Conservation (phyloP, 2,329 filamentous ascomycete species). For the Penicillium sp. region DNA sequence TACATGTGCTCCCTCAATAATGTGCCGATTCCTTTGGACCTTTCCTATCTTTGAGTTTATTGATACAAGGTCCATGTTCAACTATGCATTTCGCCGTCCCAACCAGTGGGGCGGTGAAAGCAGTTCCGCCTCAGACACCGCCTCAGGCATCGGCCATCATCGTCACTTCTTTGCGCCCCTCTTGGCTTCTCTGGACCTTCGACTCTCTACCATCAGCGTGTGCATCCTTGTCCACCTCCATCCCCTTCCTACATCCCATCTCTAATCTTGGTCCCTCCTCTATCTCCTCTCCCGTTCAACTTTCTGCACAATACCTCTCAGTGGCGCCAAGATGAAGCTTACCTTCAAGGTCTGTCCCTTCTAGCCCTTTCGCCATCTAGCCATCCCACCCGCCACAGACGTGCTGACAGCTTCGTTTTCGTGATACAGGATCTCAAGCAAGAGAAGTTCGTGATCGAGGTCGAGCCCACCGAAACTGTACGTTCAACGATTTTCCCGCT, state of each 20-base stretch:
- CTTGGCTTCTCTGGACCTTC: conserved; percentile 11
- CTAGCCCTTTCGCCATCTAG: conserved; percentile 20
- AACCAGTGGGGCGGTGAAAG: conserved; percentile 16
- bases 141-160: conserved; percentile 13
- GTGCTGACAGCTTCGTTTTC: conserved; percentile 21
- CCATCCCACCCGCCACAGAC: conserved; percentile 8
- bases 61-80: too few species aligned
- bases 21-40: too few species aligned
- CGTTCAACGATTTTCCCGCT: conserved; percentile 34
- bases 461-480: conserved; percentile 90
- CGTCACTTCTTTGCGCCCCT: conserved; percentile 19
- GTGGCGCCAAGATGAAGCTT: conserved; percentile 64
- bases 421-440: conserved; percentile 85
- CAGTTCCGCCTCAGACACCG: conserved; percentile 14
- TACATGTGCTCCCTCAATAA: too few species aligned
- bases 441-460: conserved; percentile 95
- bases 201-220: background rate
- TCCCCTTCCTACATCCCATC: background rate
- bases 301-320: conserved; percentile 18
- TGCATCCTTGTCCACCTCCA: background rate
- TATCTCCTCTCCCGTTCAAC: conserved; percentile 18
- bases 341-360: conserved; percentile 64
- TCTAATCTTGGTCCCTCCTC: background rate
- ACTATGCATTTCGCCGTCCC: background rate
- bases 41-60: too few species aligned